These are phyloP conservation scores for Emmonsiellopsis sp. DNA, from an alignment of 2,329 filamentous ascomycete species.

Conservation along the genomic window DNA sequence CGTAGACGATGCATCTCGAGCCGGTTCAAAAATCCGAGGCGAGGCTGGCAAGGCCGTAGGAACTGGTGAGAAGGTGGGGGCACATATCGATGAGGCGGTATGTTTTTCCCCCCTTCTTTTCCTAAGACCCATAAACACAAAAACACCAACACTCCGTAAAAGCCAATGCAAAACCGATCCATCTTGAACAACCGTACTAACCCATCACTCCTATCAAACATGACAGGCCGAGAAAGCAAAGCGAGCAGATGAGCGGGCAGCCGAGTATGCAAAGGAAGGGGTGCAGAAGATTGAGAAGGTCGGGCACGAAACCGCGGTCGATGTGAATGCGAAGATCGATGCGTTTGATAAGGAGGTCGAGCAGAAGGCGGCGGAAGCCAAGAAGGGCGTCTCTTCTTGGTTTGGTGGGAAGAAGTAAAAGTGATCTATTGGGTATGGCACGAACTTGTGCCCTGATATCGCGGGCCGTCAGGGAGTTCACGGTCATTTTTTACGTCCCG, in stretches of 20 bases:
- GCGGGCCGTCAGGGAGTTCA: too few relatives aligned
- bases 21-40: conserved; percentile 56
- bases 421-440: neutral
- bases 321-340: conserved; percentile 52
- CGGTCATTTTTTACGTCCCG: too few relatives aligned
- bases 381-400: conserved; percentile 76
- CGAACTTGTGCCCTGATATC: too few relatives aligned
- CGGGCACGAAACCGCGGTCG: conserved; percentile 51
- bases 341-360: conserved; percentile 76
- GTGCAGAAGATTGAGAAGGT: conserved; percentile 49
- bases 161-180: too few relatives aligned
- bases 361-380: conserved; percentile 68
- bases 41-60: conserved; percentile 59
- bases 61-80: conserved; percentile 51
- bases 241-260: conserved; percentile 51
- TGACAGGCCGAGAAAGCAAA: conserved; percentile 27
- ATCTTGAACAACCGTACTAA: too few relatives aligned
- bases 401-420: conserved; percentile 48
- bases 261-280: conserved; percentile 52
- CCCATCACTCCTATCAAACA: neutral
- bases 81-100: conserved; percentile 62
- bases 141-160: neutral
- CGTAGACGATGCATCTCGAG: conserved; percentile 65
- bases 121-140: neutral
- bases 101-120: conserved; percentile 21